Evolutionary conservation across 768 basidiomycete species (phyloP), one percentile per base, ranked within the genome.

Genomic region (Agaricus bisporus): DNA sequence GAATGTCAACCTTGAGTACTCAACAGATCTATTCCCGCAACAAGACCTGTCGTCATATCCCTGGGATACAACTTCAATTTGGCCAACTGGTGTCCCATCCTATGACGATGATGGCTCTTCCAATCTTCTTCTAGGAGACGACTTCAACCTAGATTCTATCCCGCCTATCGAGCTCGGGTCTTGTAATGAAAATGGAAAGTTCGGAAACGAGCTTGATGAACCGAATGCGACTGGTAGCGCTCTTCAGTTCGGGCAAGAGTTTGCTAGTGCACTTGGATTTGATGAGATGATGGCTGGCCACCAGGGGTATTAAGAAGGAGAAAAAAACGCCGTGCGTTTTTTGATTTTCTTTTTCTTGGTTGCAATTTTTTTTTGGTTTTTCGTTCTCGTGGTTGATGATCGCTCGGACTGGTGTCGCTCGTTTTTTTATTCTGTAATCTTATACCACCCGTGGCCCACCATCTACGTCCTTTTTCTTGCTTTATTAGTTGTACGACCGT

Each of bases 81-180:
- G 73, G 75, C 59, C 60, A 25, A 60, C 56, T 49, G 64, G 61
- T 8, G 32, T 32, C 32, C 32, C 32, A 32, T 32, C 32, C 11
- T 32, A 8, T 11, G 32, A 32, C 7, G 32, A 11, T 11, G 32
- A 32, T 32, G 32, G 32, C 32, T 32, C 32, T 41, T 61, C 64
- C 55, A 73, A 60, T 20, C 58, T 59, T 65, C 68, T 86, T 42
- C 69, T 66, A 37, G 76, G 73, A 51, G 82, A 84, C 64, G 85
- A 87, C 67, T 88, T 86, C 63, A 85, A 86, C 61, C 66, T 88
- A 58, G 68, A 61, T 59, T 69, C 81, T 20, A 88, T 88, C 58
- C 85, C 83, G 2, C 78, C 84, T 0, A 76, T 86, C 64, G 77
- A 85, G 57, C 70, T 86, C 49, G 80, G 80, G 7, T 32, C 32